These are phyloP conservation scores for Dendrobium nobile DNA, from an alignment of 106 monocot genomes.

Conservation along the genomic window DNA sequence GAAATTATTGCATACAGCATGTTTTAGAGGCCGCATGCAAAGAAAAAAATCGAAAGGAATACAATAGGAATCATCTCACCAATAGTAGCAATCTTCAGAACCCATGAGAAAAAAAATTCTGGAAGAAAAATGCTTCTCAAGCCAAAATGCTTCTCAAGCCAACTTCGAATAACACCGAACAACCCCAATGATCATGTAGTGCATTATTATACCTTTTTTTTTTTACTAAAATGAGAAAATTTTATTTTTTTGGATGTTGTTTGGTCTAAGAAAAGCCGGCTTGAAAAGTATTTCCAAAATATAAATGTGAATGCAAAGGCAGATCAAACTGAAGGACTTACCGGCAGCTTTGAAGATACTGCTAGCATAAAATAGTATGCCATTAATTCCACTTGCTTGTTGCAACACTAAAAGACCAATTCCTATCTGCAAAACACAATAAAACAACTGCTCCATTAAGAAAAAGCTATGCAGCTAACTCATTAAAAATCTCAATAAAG, in stretches of 20 bases:
- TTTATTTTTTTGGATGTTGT: not conserved
- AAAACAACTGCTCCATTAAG: not conserved
- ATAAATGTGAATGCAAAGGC: not conserved
- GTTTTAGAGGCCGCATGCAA: too few species aligned
- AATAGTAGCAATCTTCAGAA: too few species aligned
- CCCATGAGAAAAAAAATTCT: too few species aligned
- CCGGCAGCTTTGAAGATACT: slow-evolving; percentile 93
- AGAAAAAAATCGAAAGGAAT: too few species aligned
- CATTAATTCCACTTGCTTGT: slow-evolving; percentile 90
- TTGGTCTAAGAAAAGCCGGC: not conserved
- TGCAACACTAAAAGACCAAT: slow-evolving; percentile 83
- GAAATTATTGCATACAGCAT: too few species aligned
- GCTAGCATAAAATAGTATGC: slow-evolving; percentile 86
- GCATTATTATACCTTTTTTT: too few species aligned
- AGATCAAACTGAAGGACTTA: slow-evolving; percentile 14
- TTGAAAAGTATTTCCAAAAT: not conserved
- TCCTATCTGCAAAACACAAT: slow-evolving; percentile 59
- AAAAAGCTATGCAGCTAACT: not conserved
- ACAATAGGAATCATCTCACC: too few species aligned
- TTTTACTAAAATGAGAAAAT: too few species aligned
- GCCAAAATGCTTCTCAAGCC: too few species aligned
- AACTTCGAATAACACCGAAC: too few species aligned
- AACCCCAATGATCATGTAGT: too few species aligned
- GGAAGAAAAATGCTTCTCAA: too few species aligned
- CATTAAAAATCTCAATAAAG: not conserved